Conservation (phyloP, 1,139 yeast species). For the Protomyces lactucae-debilis region DNA sequence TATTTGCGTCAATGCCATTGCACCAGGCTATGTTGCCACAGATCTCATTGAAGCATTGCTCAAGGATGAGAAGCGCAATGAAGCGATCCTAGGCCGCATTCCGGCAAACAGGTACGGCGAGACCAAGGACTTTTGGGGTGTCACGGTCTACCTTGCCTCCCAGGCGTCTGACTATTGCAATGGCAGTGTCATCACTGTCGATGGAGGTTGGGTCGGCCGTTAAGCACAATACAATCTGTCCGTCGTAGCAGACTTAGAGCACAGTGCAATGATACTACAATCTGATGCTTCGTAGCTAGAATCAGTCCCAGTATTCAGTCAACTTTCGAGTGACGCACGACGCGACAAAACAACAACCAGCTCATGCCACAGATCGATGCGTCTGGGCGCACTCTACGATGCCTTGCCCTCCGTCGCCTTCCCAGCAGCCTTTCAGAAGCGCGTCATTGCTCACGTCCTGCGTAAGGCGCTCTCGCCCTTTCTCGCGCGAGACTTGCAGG, state of each 20-base stretch:
- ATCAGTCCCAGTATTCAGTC: no score
- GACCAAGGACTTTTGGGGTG: conserved; percentile 55
- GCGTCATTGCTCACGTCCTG: conserved; percentile 11
- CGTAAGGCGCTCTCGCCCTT: conserved; percentile 2
- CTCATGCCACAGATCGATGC: not conserved
- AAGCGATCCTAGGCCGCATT: conserved; percentile 45
- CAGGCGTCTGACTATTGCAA: conserved; percentile 51
- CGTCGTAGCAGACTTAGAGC: no score
- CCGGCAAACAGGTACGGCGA: conserved; percentile 53
- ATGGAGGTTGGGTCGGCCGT: conserved; percentile 54
- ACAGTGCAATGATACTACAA: no score
- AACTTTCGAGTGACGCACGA: no score
- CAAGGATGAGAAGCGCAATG: conserved; percentile 39
- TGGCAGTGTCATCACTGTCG: conserved; percentile 53
- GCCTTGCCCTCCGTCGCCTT: not conserved
- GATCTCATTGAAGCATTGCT: conserved; percentile 47
- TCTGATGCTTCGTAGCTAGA: no score
- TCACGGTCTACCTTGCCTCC: conserved; percentile 49
- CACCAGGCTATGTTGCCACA: conserved; percentile 55
- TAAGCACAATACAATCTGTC: conserved; percentile 28
- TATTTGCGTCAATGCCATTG: conserved; percentile 51
- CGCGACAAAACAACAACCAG: no score
- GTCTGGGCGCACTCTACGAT: conserved; percentile 1
- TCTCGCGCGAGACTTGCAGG: not conserved
- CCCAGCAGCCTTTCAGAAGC: conserved; percentile 9